Evolutionary conservation across 352 stramenopile species (phyloP).

Genomic region (Saprolegnia diclina): DNA sequence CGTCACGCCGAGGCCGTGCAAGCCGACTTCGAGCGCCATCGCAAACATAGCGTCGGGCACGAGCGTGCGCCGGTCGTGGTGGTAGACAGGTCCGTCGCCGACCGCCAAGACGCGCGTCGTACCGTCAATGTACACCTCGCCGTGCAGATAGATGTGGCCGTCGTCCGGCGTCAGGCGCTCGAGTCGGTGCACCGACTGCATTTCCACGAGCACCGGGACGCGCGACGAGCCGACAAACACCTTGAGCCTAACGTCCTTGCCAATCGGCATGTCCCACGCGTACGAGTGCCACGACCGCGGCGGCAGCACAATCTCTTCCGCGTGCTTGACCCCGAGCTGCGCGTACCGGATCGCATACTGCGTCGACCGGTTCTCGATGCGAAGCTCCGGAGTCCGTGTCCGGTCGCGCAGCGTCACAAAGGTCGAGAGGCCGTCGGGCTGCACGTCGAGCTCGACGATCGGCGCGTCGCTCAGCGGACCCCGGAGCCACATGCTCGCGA

Average conservation of each 20-base stretch:
- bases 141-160: constrained; percentile 35
- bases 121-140: constrained; percentile 83
- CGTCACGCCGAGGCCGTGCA: constrained; percentile 72
- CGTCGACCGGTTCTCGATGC: constrained; percentile 82
- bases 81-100: constrained; percentile 61
- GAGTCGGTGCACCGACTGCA: constrained; percentile 65
- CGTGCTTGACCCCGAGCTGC: constrained; percentile 47
- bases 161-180: constrained; percentile 46
- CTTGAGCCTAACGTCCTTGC: constrained; percentile 44
- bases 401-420: constrained; percentile 65
- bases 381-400: constrained; percentile 58
- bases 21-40: constrained; percentile 61
- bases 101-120: constrained; percentile 73
- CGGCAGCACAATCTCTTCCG: constrained; percentile 61
- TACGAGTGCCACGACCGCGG: constrained; percentile 73
- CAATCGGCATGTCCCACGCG: constrained; percentile 71
- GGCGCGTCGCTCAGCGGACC: constrained; percentile 63
- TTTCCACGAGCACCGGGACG: constrained; percentile 63
- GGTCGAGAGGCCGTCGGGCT: constrained; percentile 60
- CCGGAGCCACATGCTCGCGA: constrained; percentile 55
- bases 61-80: constrained; percentile 46
- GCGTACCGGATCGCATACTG: constrained; percentile 66
- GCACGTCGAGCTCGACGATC: constrained; percentile 55
- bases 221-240: constrained; percentile 58
- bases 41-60: constrained; percentile 71